A percentile compares a stretch with the other conserved stretches of the same genome.
These are phyloP conservation scores for Coniochaeta hoffmannii DNA, from an alignment of 2,329 filamentous ascomycete species.

Conservation along the genomic window DNA sequence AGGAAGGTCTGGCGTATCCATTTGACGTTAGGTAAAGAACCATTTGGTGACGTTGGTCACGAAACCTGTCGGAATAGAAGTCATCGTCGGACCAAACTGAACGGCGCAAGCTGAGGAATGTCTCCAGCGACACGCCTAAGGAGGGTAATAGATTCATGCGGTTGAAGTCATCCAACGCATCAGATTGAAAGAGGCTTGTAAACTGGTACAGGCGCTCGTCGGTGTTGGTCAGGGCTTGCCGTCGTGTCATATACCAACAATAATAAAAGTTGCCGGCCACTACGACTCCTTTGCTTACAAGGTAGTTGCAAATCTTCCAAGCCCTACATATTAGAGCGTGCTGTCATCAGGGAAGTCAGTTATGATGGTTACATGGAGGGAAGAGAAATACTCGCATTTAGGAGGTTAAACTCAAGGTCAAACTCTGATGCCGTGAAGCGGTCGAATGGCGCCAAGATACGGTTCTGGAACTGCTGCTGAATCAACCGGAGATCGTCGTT, in stretches of 20 bases:
- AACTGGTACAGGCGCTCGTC: background rate
- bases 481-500: background rate
- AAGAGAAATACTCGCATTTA: background rate
- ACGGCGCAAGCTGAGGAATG: background rate
- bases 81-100: background rate
- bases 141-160: background rate
- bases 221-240: background rate
- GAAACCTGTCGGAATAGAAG: background rate
- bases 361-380: background rate
- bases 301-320: background rate
- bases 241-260: background rate
- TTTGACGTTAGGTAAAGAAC: background rate
- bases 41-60: background rate
- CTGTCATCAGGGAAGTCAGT: background rate
- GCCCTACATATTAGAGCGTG: background rate
- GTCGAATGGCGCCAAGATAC: background rate
- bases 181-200: background rate
- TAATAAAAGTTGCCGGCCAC: background rate
- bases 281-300: background rate
- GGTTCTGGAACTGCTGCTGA: background rate
- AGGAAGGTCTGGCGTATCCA: too few relatives aligned
- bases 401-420: too few relatives aligned
- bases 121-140: too few relatives aligned
- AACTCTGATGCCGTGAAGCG: background rate
- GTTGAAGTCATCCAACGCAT: background rate